These are phyloP conservation scores for Arachnomyces sp. DNA, from an alignment of 2,329 filamentous ascomycete genomes.

Conservation along the genomic window DNA sequence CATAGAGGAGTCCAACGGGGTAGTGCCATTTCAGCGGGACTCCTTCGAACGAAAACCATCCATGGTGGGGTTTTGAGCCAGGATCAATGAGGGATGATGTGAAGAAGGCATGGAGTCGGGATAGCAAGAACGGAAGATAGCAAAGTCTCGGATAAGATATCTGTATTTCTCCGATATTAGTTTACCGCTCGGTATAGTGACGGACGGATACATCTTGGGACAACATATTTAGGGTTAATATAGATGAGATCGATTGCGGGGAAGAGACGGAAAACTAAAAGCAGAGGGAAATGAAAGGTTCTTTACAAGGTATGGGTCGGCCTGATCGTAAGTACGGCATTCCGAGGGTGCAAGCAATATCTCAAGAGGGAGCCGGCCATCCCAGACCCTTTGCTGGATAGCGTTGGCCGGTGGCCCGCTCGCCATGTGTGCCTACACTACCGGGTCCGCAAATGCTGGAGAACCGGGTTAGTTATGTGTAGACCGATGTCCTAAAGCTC, in stretches of 20 bases:
- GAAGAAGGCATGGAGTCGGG: constrained; percentile 57
- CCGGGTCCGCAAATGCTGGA: too few species aligned
- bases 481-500: too few species aligned
- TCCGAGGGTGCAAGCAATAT: constrained; percentile 52
- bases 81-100: constrained; percentile 49
- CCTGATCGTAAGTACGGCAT: constrained; percentile 52
- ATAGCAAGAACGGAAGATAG: constrained; percentile 59
- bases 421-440: constrained; percentile 8
- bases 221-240: neutral
- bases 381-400: constrained; percentile 46
- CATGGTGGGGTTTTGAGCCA: constrained; percentile 41
- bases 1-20: constrained; percentile 59
- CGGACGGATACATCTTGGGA: constrained; percentile 1
- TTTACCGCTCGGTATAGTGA: constrained; percentile 4
- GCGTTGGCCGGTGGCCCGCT: constrained; percentile 19
- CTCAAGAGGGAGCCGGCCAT: constrained; percentile 51
- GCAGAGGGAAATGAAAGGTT: neutral
- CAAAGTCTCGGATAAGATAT: constrained; percentile 57
- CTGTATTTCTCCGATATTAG: constrained; percentile 23
- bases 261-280: neutral
- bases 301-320: constrained; percentile 52
- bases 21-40: constrained; percentile 67
- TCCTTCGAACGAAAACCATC: constrained; percentile 59
- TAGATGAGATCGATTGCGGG: neutral
- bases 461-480: too few species aligned